These are phyloP conservation scores for Candida dajiaensis DNA, from an alignment of 805 yeast species.

Conservation along the genomic window DNA sequence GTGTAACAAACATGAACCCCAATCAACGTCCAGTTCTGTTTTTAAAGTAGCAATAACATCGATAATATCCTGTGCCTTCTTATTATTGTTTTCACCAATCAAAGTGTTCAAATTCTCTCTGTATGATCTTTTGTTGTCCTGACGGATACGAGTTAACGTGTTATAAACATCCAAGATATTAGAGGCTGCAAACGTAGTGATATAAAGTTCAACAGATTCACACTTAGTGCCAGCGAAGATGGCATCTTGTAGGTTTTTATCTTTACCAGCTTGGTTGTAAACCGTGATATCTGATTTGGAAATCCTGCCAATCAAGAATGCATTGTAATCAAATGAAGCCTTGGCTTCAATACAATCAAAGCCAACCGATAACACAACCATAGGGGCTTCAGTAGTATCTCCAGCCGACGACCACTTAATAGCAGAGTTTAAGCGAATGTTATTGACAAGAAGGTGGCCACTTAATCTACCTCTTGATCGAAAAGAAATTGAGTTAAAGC, in stretches of 20 bases:
- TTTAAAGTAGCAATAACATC: conserved; percentile 38
- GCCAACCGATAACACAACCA: conserved; percentile 56
- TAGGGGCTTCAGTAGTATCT: conserved; percentile 48
- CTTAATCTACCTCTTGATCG: conserved; percentile 74
- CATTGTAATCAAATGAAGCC: conserved; percentile 78
- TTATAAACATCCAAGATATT: conserved; percentile 73
- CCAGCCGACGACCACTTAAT: conserved; percentile 61
- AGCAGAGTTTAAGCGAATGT: conserved; percentile 53
- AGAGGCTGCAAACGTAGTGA: conserved; percentile 83
- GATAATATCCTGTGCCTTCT: conserved; percentile 20
- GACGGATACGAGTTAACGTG: conserved; percentile 62
- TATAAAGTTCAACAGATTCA: conserved; percentile 50
- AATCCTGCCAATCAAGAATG: conserved; percentile 62
- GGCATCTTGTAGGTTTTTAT: conserved; percentile 48
- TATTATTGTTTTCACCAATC: conserved; percentile 2
- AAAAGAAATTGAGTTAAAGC: conserved; percentile 46
- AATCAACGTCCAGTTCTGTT: conserved; percentile 58
- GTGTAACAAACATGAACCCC: conserved; percentile 53
- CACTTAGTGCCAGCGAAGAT: conserved; percentile 46
- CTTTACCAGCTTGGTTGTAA: conserved; percentile 57
- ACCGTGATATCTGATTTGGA: conserved; percentile 45
- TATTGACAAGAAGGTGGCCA: conserved; percentile 50
- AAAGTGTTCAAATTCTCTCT: conserved; percentile 69
- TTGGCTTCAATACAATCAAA: conserved; percentile 51
- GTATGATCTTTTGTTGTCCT: conserved; percentile 68